Evolutionary conservation across 495 filamentous ascomycete species (phyloP).

Genomic region (Penicillium ucsense): DNA sequence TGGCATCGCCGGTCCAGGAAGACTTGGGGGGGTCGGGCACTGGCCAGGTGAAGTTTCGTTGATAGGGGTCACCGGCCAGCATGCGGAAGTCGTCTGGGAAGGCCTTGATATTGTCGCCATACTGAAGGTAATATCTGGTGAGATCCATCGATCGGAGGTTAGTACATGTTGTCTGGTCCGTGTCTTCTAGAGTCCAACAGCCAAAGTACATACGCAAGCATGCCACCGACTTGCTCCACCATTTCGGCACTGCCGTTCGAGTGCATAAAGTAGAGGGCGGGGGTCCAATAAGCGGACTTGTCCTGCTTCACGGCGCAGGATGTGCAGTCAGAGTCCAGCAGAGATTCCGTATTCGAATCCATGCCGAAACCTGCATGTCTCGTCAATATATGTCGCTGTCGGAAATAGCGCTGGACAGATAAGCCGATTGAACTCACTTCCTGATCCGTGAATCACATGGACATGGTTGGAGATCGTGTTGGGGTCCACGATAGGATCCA

Average conservation of each 20-base stretch:
- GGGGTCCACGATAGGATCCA: slow-evolving; percentile 45
- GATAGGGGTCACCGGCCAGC: slow-evolving; percentile 64
- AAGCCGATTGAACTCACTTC: slow-evolving; percentile 31
- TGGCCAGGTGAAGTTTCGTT: slow-evolving; percentile 62
- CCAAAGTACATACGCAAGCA: slow-evolving; percentile 36
- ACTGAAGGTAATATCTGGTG: slow-evolving; percentile 64
- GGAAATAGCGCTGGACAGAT: too few relatives aligned
- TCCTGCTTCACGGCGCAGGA: slow-evolving; percentile 51
- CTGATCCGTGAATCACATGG: slow-evolving; percentile 44
- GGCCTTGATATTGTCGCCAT: slow-evolving; percentile 53
- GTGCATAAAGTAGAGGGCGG: slow-evolving; percentile 47
- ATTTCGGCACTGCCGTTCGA: slow-evolving; percentile 45
- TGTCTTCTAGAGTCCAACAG: too few relatives aligned
- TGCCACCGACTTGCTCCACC: slow-evolving; percentile 45
- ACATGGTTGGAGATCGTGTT: slow-evolving; percentile 38
- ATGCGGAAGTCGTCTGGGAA: slow-evolving; percentile 78
- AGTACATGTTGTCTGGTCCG: too few relatives aligned
- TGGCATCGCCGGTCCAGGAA: slow-evolving; percentile 49
- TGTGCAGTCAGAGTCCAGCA: slow-evolving; percentile 42
- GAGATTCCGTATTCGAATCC: slow-evolving; percentile 26
- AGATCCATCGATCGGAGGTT: too few relatives aligned
- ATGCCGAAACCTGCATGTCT: slow-evolving; percentile 37
- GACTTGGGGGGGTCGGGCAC: slow-evolving; percentile 67
- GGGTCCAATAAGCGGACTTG: slow-evolving; percentile 55
- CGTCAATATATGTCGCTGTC: too few relatives aligned